Base-by-base conservation (phyloP, 2,329 filamentous ascomycete species). In the Dothideomycetidae sp. region DNA sequence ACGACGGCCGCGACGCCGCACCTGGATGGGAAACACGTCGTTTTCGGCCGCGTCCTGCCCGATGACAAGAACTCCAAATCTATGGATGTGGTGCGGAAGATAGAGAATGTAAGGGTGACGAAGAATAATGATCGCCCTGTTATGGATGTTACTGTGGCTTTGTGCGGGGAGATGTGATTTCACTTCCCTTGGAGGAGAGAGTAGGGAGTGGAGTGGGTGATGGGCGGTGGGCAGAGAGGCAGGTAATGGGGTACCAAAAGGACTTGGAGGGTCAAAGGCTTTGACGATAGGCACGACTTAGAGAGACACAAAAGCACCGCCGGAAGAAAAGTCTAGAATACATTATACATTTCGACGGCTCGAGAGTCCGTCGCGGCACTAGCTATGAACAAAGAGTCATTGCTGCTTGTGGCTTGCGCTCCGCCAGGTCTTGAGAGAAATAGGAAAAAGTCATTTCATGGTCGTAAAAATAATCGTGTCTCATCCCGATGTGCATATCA, bases 151-250 rank as follows among this genome's bases (percentile, higher is more conserved):
- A 71, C 76, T 10, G 78, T 98, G 52, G 67, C 75, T 7, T 78
- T 92, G 63, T 94, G 88, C 53, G 90, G 90, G 18, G 85, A 96
- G 69, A 93, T 96, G 85, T 96, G 47, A 37, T n/a, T n/a, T n/a
- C n/a, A n/a, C n/a, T n/a, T n/a, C n/a, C n/a, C n/a, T n/a, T n/a
- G n/a, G n/a, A n/a, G n/a, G n/a, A n/a, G n/a, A n/a, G n/a, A n/a
- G n/a, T n/a, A n/a, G n/a, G n/a, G n/a, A n/a, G n/a, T n/a, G n/a
- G n/a, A n/a, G n/a, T n/a, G n/a, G n/a, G n/a, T n/a, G n/a, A n/a
- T n/a, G n/a, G n/a, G n/a, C n/a, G n/a, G n/a, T n/a, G n/a, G n/a
- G n/a, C n/a, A n/a, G n/a, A n/a, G n/a, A n/a, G n/a, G n/a, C n/a
- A n/a, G n/a, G n/a, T n/a, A n/a, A n/a, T n/a, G n/a, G n/a, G n/a